Evolutionary conservation across 2,329 filamentous ascomycete species (phyloP).

Genomic region (Exserohilum turcica): DNA sequence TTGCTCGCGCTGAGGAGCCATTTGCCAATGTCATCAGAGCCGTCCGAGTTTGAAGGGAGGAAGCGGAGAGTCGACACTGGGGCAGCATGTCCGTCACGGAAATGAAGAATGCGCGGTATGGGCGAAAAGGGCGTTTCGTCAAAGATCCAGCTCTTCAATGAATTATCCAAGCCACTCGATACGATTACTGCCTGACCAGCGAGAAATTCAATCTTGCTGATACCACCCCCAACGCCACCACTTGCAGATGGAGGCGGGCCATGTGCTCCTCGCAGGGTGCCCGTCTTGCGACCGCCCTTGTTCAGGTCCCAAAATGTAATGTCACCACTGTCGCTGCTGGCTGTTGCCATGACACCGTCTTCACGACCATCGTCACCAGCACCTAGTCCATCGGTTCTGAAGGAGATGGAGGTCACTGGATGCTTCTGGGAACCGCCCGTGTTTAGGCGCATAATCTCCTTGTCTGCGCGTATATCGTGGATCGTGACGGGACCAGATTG

Average conservation of each 20-base stretch:
- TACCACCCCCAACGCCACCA: conserved; percentile 68
- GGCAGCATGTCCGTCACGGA: conserved; percentile 84
- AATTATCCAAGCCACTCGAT: conserved; percentile 91
- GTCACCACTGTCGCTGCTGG: conserved; percentile 78
- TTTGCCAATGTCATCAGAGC: conserved; percentile 84
- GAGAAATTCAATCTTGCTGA: conserved; percentile 88
- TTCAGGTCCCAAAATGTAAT: conserved; percentile 97
- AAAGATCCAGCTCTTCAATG: conserved; percentile 94
- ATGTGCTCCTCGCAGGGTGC: conserved; percentile 85
- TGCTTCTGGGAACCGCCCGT: conserved; percentile 65
- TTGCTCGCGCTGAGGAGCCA: conserved; percentile 90
- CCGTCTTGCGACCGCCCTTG: conserved; percentile 81
- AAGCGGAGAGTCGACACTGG: conserved; percentile 84
- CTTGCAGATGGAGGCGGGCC: conserved; percentile 68
- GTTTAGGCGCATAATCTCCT: conserved; percentile 70
- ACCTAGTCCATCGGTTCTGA: conserved; percentile 85
- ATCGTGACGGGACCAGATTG: conserved; percentile 77
- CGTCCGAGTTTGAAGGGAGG: conserved; percentile 85
- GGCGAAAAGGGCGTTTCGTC: conserved; percentile 90
- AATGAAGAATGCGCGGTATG: conserved; percentile 82
- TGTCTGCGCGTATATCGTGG: conserved; percentile 81
- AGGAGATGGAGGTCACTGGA: conserved; percentile 81
- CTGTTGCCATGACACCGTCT: conserved; percentile 92
- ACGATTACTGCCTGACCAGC: conserved; percentile 86
- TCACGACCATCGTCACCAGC: conserved; percentile 83